Percentiles rank a stretch among this genome's conserved stretches.
These are phyloP conservation scores for Fallopia convolvulus DNA, from an alignment of 148 eudicot genomes.

Conservation along the genomic window DNA sequence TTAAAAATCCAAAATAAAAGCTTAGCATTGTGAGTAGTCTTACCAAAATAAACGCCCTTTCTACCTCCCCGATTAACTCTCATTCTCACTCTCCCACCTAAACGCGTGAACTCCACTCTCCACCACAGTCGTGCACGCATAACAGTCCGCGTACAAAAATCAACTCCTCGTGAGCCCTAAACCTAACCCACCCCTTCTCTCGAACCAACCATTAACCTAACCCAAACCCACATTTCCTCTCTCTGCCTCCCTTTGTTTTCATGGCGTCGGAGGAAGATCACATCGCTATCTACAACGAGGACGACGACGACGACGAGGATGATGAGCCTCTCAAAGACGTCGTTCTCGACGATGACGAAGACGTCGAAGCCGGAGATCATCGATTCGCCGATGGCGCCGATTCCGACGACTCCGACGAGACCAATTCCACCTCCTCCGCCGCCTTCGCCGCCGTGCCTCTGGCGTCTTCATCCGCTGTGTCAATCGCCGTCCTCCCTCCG, in stretches of 20 bases:
- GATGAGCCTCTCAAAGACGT: constrained; percentile 32
- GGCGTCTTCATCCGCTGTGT: constrained; percentile 7
- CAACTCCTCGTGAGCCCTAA: constrained; percentile 27
- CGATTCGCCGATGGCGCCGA: constrained; percentile 29
- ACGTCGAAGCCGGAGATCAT: constrained; percentile 16
- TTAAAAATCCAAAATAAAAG: too few species aligned
- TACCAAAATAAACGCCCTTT: not conserved
- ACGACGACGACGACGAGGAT: constrained; percentile 42
- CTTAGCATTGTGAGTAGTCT: too few species aligned
- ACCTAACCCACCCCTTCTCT: not conserved
- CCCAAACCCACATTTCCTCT: not conserved
- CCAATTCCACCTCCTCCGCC: constrained; percentile 13
- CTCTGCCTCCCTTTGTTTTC: not conserved
- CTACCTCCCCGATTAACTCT: not conserved
- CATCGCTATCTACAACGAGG: constrained; percentile 19
- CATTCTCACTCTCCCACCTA: not conserved
- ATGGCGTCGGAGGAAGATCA: constrained; percentile 33
- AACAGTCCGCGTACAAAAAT: constrained; percentile 12
- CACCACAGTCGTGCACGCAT: constrained; percentile 3
- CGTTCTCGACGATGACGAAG: constrained; percentile 26
- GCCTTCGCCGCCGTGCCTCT: constrained; percentile 12
- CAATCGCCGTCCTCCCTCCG: constrained; percentile 11
- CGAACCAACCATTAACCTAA: not conserved
- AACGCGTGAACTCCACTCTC: not conserved
- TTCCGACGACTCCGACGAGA: constrained; percentile 11